Evolutionary conservation across 1,284 basidiomycete genomes (phyloP), one percentile per base, ranked within the genome.

Genomic region (Violaceomyces palustris): DNA sequence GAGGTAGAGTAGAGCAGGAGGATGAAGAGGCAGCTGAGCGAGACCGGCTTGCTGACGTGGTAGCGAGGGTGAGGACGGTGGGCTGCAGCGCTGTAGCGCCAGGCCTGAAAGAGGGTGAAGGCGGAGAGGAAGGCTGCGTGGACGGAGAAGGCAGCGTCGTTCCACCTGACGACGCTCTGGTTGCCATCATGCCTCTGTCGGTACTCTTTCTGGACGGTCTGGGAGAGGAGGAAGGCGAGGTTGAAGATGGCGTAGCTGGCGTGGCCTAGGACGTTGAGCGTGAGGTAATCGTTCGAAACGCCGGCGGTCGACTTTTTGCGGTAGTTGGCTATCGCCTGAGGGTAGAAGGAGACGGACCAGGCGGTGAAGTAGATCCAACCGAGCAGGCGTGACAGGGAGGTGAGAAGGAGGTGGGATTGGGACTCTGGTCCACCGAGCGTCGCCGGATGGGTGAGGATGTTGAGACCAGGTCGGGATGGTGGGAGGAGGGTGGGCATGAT

Each of bases 301-400:
- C 69, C 69, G 9, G 35, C 11, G 0, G 53, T 47, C 1, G 63
- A 61, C 12, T 40, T 42, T 19, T 42, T 26, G 3, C 25, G 11
- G 14, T 51, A 42, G 29, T 68, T 69, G 26, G 50, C 40, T 7
- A 67, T 35, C 14, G 61, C 42, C 41, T 72, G 69, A 6, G 69
- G 69, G 27, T 64, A 68, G 51, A 72, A 72, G n/a, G 58, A 62
- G 2, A 52, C 25, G 8, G 55, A 53, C 69, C 69, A 72, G n/a
- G 61, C 54, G 1, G 58, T 2, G 0, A 53, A 55, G 33, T 72
- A 72, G 11, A 45, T 38, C 69, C 69, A 72, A 3, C 69, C 69
- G 6, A 69, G 42, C 1, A 60, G n/a, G 7, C 26, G 48, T 3
- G 64, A 69, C 11, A 66, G 48, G 0, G 50, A 22, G 2, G 27